Evolutionary conservation across 495 filamentous ascomycete species (phyloP), one percentile per base, ranked within the genome.

Genomic region (Ascodesmis nigricans): DNA sequence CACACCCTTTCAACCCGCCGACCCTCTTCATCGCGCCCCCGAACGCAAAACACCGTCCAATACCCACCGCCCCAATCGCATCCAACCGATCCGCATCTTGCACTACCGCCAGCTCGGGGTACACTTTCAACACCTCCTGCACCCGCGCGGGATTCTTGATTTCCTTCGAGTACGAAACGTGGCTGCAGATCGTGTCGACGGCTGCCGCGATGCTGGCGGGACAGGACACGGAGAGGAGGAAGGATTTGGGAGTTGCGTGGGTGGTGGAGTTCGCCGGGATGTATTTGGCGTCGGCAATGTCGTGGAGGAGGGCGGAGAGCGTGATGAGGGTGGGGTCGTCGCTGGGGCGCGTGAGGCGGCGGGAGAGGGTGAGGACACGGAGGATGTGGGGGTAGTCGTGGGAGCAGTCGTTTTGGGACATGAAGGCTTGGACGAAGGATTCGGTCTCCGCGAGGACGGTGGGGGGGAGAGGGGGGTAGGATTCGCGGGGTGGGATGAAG

Each of bases 51-150:
- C 66, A 63, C 25, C 83, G 53, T 2, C 66, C 83, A 35, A 91
- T 68, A 2, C 81, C 82, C 31, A 91, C 62, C 0, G 78, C 78
- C 1, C 83, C 83, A 43, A 91, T 67, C 2, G 83, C 80, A 62
- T 92, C 82, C 24, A 92, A 57, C 5, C 82, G 62, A 57, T 92
- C 83, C 1, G 82, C 83, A 54, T 91, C 82, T 54, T 91, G 83
- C 8, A 91, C 81, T 28, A 90, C 64, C 0, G 64, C 79, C 4
- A 92, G 57, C 54, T 92, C 82, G 0, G 72, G 76, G 48, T 74
- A 58, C 21, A 59, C 35, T 3, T 50, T 43, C 8, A 87, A 56
- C 4, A 79, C 52, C 0, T 45, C 43, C 1, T 53, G 53, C 0
- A 77, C 64, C 19, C 49, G 47, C 3, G 50, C 41, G 0, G 71